These are phyloP conservation scores for Candida frijolesensis DNA, from an alignment of 1,139 yeast species.

Conservation along the genomic window DNA sequence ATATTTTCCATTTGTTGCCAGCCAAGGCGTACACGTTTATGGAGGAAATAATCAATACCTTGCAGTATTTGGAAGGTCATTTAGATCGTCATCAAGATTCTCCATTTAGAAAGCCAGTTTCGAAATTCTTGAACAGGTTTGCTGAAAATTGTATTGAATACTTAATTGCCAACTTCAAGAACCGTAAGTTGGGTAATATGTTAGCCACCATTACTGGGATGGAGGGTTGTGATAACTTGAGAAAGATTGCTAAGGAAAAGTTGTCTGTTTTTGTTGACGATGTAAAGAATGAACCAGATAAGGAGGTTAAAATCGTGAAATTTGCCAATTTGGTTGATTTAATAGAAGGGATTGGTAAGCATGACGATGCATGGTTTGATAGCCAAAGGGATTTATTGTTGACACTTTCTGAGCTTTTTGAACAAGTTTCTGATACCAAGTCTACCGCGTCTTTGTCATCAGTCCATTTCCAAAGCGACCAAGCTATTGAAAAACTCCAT, in stretches of 20 bases:
- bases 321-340: conserved; percentile 74
- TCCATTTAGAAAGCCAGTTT: conserved; percentile 91
- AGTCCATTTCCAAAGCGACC: conserved; percentile 72
- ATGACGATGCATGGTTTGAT: conserved; percentile 66
- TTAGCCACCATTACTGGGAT: conserved; percentile 64
- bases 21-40: conserved; percentile 90
- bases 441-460: conserved; percentile 56
- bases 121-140: conserved; percentile 83
- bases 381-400: conserved; percentile 52
- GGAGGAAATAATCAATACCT: conserved; percentile 79
- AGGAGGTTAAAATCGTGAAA: conserved; percentile 60
- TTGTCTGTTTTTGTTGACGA: conserved; percentile 41
- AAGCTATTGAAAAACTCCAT: conserved; percentile 67
- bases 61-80: conserved; percentile 78
- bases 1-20: conserved; percentile 89
- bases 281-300: conserved; percentile 47
- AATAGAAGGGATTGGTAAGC: conserved; percentile 51
- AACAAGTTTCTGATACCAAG: conserved; percentile 46
- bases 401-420: conserved; percentile 48
- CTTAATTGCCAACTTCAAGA: conserved; percentile 66
- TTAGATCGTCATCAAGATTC: conserved; percentile 84
- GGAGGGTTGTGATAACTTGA: conserved; percentile 59
- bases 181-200: conserved; percentile 68
- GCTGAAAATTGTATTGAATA: conserved; percentile 74
- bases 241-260: conserved; percentile 56